Evolutionary conservation across 2,329 filamentous ascomycete genomes (phyloP).

Genomic region (Capronia americana): DNA sequence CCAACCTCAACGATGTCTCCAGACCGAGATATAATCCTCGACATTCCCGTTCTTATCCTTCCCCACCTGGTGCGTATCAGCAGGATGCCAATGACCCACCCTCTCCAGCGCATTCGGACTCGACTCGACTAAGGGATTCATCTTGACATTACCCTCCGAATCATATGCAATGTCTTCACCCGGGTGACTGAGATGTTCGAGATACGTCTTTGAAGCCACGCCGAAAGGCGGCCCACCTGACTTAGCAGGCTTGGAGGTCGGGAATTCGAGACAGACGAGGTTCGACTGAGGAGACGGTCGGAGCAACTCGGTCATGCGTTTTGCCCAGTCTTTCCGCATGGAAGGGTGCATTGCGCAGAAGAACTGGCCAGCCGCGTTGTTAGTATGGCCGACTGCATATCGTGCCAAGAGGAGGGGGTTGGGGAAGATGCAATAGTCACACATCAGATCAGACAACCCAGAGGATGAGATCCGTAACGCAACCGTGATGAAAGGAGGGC

Average conservation of each 20-base stretch:
- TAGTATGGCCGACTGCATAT: slow-evolving; percentile 12
- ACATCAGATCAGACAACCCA: slow-evolving; percentile 1
- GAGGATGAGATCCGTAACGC: not conserved
- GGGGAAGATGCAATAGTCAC: not conserved
- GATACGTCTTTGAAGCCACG: slow-evolving; percentile 71
- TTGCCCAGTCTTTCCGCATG: slow-evolving; percentile 64
- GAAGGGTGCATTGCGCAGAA: slow-evolving; percentile 64
- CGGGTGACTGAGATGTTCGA: slow-evolving; percentile 72
- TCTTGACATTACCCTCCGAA: slow-evolving; percentile 58
- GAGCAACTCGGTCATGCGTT: slow-evolving; percentile 61
- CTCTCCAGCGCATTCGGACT: slow-evolving; percentile 50
- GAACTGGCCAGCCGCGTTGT: slow-evolving; percentile 54
- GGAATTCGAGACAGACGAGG: slow-evolving; percentile 76
- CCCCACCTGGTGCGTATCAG: slow-evolving; percentile 62
- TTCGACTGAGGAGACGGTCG: slow-evolving; percentile 54
- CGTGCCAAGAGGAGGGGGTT: not conserved
- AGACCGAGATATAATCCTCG: slow-evolving; percentile 52
- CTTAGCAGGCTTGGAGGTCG: slow-evolving; percentile 70
- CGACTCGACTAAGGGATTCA: slow-evolving; percentile 54
- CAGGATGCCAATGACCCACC: slow-evolving; percentile 63
- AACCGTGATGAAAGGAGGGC: not conserved
- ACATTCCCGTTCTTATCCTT: slow-evolving; percentile 52
- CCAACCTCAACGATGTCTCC: slow-evolving; percentile 46
- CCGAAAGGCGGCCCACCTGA: slow-evolving; percentile 76
- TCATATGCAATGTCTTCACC: slow-evolving; percentile 71